Conservation (phyloP, 495 filamentous ascomycete species). For the Peziza echinospora region DNA sequence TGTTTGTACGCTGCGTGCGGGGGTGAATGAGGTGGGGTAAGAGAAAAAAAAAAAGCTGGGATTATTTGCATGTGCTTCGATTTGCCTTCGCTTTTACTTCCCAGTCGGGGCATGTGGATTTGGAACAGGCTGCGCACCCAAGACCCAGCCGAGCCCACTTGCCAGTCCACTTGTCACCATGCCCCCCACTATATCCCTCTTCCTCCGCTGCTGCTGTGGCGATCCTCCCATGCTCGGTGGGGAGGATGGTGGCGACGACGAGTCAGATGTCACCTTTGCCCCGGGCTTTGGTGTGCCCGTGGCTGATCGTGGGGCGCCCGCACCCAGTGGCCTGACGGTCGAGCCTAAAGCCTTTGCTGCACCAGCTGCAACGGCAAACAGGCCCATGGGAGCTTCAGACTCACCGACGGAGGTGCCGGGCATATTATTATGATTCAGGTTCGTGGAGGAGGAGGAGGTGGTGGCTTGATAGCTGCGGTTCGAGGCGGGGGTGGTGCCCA, state of each 20-base stretch:
- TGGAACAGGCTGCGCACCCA: conserved; percentile 38
- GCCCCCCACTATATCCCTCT: conserved; percentile 68
- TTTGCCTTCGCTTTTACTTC: too few relatives aligned
- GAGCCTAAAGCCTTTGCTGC: conserved; percentile 42
- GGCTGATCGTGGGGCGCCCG: neutral
- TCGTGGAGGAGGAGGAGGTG: too few relatives aligned
- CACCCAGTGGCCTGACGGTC: conserved; percentile 7
- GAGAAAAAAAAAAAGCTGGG: too few relatives aligned
- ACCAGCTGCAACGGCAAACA: conserved; percentile 78
- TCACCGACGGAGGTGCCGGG: conserved; percentile 17
- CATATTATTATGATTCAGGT: too few relatives aligned
- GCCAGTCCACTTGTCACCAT: conserved; percentile 54
- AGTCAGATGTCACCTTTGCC: conserved; percentile 14
- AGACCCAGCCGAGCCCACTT: conserved; percentile 67
- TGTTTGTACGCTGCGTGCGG: too few relatives aligned
- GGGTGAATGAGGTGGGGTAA: too few relatives aligned
- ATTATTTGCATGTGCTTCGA: too few relatives aligned
- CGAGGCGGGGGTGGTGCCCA: neutral
- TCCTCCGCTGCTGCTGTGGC: conserved; percentile 27
- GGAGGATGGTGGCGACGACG: conserved; percentile 4
- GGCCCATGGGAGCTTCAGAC: conserved; percentile 74
- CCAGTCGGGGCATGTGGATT: too few relatives aligned
- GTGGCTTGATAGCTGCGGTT: too few relatives aligned
- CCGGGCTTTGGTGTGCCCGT: conserved; percentile 14
- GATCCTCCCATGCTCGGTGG: neutral